Conservation (phyloP, 2,329 filamentous ascomycete genomes). For the Colletotrichum cereale region DNA sequence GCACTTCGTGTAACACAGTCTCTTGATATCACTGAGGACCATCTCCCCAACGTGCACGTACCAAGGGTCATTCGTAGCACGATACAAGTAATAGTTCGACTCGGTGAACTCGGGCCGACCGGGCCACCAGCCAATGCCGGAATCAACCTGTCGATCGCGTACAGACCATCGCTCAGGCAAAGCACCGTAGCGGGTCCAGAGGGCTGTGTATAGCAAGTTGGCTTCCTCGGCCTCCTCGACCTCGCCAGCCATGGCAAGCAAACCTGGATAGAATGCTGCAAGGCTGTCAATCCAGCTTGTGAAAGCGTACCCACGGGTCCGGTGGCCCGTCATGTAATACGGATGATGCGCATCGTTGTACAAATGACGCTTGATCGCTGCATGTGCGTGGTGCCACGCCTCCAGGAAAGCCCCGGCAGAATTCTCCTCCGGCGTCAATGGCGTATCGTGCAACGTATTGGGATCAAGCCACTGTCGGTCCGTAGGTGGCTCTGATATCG, state of each 20-base stretch:
- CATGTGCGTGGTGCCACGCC: constrained; percentile 88
- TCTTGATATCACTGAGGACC: constrained; percentile 88
- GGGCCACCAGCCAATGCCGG: constrained; percentile 93
- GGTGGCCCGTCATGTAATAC: constrained; percentile 92
- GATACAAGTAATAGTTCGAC: constrained; percentile 95
- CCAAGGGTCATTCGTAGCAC: constrained; percentile 94
- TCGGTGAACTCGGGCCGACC: constrained; percentile 97
- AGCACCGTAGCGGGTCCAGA: constrained; percentile 96
- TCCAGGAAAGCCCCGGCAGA: constrained; percentile 83
- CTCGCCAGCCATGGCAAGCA: constrained; percentile 88
- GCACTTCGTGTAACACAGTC: constrained; percentile 89
- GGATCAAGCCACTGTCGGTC: constrained; percentile 68
- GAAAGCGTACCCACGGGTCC: constrained; percentile 87
- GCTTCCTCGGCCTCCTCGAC: constrained; percentile 91
- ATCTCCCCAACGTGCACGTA: constrained; percentile 97
- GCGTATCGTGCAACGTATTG: constrained; percentile 68
- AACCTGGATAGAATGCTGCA: constrained; percentile 93
- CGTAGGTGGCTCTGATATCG: constrained; percentile 54
- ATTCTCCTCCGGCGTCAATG: constrained; percentile 74
- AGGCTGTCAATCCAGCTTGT: constrained; percentile 97
- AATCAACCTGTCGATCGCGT: constrained; percentile 84
- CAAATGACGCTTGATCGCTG: constrained; percentile 90
- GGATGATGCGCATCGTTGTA: constrained; percentile 89
- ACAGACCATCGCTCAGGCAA: constrained; percentile 96
- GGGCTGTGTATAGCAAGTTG: constrained; percentile 88